These are phyloP conservation scores for Lichtheimia ornata DNA, from an alignment of 371 early-diverging fungal genomes.

Conservation along the genomic window DNA sequence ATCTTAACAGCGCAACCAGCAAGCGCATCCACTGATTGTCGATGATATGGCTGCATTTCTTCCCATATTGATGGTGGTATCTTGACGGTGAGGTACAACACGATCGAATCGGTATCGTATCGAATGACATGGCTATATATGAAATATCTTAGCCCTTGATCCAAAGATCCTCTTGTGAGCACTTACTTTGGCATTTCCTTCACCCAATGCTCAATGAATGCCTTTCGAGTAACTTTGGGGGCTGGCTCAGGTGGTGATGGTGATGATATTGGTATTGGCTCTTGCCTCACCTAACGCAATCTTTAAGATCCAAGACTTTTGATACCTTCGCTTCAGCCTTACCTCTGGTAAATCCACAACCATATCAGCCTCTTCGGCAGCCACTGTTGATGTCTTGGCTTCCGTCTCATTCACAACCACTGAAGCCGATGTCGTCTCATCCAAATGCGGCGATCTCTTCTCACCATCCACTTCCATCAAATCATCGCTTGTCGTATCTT, in stretches of 20 bases:
- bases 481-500: no score
- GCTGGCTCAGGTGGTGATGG: neutral
- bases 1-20: neutral
- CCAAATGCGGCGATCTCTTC: no score
- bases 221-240: neutral
- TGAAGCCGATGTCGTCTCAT: no score
- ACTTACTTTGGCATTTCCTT: neutral
- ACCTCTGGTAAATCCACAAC: no score
- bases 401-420: no score
- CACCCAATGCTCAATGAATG: neutral
- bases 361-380: no score
- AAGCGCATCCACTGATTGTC: neutral
- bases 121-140: neutral
- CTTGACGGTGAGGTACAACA: neutral
- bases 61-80: slow-evolving; percentile 1
- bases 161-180: neutral
- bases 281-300: no score
- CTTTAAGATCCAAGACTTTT: no score
- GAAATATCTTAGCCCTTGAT: neutral
- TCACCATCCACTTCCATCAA: no score
- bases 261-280: neutral
- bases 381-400: no score
- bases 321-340: no score
- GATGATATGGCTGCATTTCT: neutral
- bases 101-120: neutral